Evolutionary conservation across 1,284 basidiomycete genomes (phyloP), one percentile per base, ranked within the genome.

Genomic region (Cutaneotrichosporon arboriforme): DNA sequence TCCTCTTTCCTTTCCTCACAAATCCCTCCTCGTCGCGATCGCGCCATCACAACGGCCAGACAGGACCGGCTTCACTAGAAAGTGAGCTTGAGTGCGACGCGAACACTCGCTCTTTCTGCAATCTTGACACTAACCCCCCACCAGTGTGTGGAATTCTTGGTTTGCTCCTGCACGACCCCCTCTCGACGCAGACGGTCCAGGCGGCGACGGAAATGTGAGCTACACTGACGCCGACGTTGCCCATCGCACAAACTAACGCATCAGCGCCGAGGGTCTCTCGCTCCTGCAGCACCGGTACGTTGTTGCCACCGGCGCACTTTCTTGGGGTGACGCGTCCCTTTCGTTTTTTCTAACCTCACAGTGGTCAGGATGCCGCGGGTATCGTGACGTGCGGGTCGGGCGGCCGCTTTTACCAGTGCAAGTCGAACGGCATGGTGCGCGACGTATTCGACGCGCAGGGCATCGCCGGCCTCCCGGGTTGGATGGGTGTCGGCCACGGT

Each of bases 371-470:
- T 81, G 96, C 96, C 1, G 97, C 93, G 60, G 96, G 96, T 51
- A 88, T 98, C 68, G 88, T 99, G 55, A 98, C 96, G 44, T 96
- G 96, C 73, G 96, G 93, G 4, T 83, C 84, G 15, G 91, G 91
- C 69, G 96, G 96, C 43, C 85, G 93, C 43, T 90, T 99, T 75
- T 94, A 88, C 76, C 96, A 99, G 75, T 92, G 89, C 81, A 99
- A 99, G 77, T 90, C 92, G n/a, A 99, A 98, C 73, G 96, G 96
- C 40, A 98, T 99, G 96, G 94, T 99, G 66, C 83, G 94, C 54
- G 96, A 99, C 73, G 88, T 99, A 58, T 94, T 99, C 75, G 92
- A 97, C 74, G 80, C 82, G 46, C 81, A 81, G 67, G 82, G 87
- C 20, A 78, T 97, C 52, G 81, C 83, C 42, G 85, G 83, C 59